phyloP scores from a whole-genome alignment of 164 flowering plant genomes.

The Vitis amurensis region DNA sequence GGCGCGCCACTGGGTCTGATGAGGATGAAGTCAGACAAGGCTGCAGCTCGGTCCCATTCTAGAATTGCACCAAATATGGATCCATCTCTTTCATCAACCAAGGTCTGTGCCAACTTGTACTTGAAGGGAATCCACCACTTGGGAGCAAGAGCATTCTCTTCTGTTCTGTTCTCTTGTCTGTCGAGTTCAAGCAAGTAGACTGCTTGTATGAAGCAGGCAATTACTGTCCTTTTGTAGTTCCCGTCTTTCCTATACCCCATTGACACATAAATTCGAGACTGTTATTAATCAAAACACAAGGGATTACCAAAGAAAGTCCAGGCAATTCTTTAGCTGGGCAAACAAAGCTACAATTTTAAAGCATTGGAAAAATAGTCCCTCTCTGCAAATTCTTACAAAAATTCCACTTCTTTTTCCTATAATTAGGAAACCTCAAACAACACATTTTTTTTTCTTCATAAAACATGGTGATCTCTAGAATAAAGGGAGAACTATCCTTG shows the following conservation, averaged over 20 bases:
- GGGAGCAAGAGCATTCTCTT: constrained; percentile 78
- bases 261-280: not conserved
- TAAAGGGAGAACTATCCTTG: too few species aligned
- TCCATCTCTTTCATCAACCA: constrained; percentile 81
- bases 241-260: constrained; percentile 65
- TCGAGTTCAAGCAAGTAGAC: constrained; percentile 91
- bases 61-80: constrained; percentile 87
- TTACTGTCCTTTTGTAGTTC: constrained; percentile 81
- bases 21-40: constrained; percentile 68
- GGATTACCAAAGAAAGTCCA: too few species aligned
- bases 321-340: too few species aligned
- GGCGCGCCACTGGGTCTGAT: constrained; percentile 94
- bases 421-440: too few species aligned
- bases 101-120: constrained; percentile 63
- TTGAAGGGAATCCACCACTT: constrained; percentile 97
- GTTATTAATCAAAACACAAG: too few species aligned
- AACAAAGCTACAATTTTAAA: too few species aligned
- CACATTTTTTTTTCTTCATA: too few species aligned
- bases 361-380: too few species aligned
- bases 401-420: too few species aligned
- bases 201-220: constrained; percentile 92
- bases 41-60: constrained; percentile 91
- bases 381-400: too few species aligned
- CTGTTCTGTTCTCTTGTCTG: constrained; percentile 73
- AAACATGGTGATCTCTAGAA: too few species aligned